phyloP scores from a whole-genome alignment of 2,329 filamentous ascomycete species.

The Microdochium paspali region DNA sequence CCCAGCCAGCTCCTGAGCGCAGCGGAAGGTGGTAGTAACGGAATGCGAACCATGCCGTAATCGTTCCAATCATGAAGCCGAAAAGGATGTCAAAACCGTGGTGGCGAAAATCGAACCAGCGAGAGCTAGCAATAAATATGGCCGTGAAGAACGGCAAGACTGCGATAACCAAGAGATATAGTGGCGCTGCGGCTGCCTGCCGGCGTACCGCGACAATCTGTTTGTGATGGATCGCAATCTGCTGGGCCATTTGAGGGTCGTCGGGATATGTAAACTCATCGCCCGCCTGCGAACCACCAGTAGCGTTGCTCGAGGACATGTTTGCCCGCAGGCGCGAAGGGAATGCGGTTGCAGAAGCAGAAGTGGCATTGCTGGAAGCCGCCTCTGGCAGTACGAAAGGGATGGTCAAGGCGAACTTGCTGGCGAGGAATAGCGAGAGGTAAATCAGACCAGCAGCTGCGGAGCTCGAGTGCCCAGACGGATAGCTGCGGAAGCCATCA shows the following conservation, averaged over 20 bases:
- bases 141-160: constrained; percentile 65
- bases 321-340: constrained; percentile 55
- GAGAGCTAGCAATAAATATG: constrained; percentile 74
- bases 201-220: constrained; percentile 48
- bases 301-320: constrained; percentile 22
- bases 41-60: constrained; percentile 66
- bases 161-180: constrained; percentile 64
- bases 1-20: constrained; percentile 72
- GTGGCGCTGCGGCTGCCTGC: constrained; percentile 72
- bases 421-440: constrained; percentile 76
- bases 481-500: constrained; percentile 81
- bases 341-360: constrained; percentile 51
- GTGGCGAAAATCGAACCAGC: constrained; percentile 83
- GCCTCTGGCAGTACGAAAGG: constrained; percentile 52
- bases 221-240: constrained; percentile 23
- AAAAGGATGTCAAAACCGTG: constrained; percentile 88
- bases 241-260: constrained; percentile 18
- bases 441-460: constrained; percentile 76
- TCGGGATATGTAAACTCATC: constrained; percentile 15
- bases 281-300: constrained; percentile 18
- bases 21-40: constrained; percentile 81
- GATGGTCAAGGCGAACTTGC: constrained; percentile 67
- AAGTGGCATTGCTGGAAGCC: constrained; percentile 30
- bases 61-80: constrained; percentile 69
- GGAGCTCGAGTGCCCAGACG: constrained; percentile 67